Base-by-base conservation (phyloP, 1,139 yeast species). In the Lodderomyces elongisporus region DNA sequence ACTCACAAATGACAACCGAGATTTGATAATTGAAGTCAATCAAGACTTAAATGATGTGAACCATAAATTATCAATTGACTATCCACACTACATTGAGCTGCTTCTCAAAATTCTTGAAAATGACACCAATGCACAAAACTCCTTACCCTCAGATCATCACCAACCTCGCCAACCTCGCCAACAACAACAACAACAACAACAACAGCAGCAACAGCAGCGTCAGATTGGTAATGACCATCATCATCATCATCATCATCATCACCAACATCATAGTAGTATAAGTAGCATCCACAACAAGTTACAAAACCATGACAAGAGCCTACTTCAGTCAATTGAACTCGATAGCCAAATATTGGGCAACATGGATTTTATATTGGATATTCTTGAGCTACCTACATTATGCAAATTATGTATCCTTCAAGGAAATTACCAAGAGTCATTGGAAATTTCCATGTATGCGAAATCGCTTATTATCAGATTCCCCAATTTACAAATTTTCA, bases 351-450 rank as follows among this genome's bases (percentile, higher is more conserved):
- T 85, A 7, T 58, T 85, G 29, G 66, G 74, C 25, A 80, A 83
- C 44, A 71, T 87, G 44, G 91, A 82, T 41, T 73, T 79, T 18
- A 68, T 88, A 8, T 74, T 84, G 41, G 95, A 85, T 47, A 70
- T 88, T 8, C 63, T 89, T 41, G 95, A 87, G 49, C 62, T 91
- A 21, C 97, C 97, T 0, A 72, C 93, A 2, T 57, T 89, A 34
- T 79, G 93, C 27, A 71, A 78, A 35, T 77, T 89, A n/a, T 85
- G 96, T 56, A 85, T 88, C 5, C 67, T 77, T 34, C 83, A 84
- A 35, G 96, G 96, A 0, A 85, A 85, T 51, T 91, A 88, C 52
- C 85, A 88, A 27, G 96, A 88, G 48, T 88, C 96, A 5, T 70
- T 89, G 24, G 95, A 85, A 45, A 74, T 85, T 13, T 79, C 87